phyloP scores from a whole-genome alignment of 2,329 filamentous ascomycete genomes.

The Monascus ruber region DNA sequence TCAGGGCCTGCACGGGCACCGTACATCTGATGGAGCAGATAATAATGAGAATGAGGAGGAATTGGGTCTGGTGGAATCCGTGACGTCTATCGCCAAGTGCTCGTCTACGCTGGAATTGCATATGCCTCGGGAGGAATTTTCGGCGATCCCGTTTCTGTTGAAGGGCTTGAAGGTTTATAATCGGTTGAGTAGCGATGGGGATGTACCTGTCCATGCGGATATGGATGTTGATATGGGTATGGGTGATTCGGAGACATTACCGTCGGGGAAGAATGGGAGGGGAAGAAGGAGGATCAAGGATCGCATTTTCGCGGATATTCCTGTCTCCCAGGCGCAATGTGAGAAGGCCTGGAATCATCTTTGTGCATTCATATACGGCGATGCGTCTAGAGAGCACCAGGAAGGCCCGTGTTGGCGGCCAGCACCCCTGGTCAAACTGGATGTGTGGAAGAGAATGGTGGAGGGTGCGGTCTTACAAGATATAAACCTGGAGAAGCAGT shows the following conservation, averaged over 20 bases:
- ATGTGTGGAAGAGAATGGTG: conserved; percentile 37
- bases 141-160: conserved; percentile 18
- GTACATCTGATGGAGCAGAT: conserved; percentile 8
- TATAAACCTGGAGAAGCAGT: conserved; percentile 30
- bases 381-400: neutral
- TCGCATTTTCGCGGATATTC: conserved; percentile 38
- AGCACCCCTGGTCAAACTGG: conserved; percentile 35
- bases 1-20: conserved; percentile 14
- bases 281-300: conserved; percentile 22
- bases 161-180: conserved; percentile 21
- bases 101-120: conserved; percentile 37
- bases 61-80: conserved; percentile 16
- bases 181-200: conserved; percentile 7
- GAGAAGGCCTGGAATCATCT: conserved; percentile 39
- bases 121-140: conserved; percentile 18
- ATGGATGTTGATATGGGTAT: conserved; percentile 7
- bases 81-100: conserved; percentile 35
- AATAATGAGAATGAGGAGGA: conserved; percentile 1
- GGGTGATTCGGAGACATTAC: conserved; percentile 10
- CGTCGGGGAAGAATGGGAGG: conserved; percentile 14
- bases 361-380: conserved; percentile 40
- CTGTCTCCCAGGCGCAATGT: conserved; percentile 42
- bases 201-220: conserved; percentile 3
- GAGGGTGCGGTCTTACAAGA: conserved; percentile 29
- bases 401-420: conserved; percentile 32